These are phyloP conservation scores for Paragyromitra xinjiangensis DNA, from an alignment of 495 filamentous ascomycete species.

Conservation along the genomic window DNA sequence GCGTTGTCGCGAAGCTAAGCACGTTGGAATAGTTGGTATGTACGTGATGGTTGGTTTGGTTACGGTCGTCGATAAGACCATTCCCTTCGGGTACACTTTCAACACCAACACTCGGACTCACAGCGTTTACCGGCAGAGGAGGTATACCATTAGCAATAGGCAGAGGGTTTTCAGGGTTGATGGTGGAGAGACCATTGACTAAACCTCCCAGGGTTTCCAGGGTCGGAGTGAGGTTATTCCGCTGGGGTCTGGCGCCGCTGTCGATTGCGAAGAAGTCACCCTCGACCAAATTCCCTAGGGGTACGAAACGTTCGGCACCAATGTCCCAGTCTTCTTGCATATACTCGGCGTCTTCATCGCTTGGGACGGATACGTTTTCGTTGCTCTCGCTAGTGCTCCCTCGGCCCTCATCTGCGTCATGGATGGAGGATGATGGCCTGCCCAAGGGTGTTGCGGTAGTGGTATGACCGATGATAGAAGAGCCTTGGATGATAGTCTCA, in stretches of 20 bases:
- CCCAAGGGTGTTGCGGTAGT: neutral
- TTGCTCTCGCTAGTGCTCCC: neutral
- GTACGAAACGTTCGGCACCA: neutral
- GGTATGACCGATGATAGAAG: neutral
- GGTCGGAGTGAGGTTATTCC: neutral
- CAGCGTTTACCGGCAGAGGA: neutral
- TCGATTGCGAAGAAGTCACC: neutral
- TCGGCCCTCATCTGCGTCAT: neutral
- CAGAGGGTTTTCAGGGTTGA: neutral
- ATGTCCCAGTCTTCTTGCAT: neutral
- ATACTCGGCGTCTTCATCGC: neutral
- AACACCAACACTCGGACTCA: too few relatives aligned
- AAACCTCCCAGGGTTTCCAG: neutral
- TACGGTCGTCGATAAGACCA: neutral
- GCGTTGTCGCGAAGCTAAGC: neutral
- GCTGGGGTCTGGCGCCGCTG: neutral
- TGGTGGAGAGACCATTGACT: neutral
- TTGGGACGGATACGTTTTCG: neutral
- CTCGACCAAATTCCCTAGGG: neutral
- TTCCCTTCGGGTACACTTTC: neutral
- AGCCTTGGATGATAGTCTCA: neutral
- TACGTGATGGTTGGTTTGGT: neutral
- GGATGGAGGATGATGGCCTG: neutral
- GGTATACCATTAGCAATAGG: neutral
- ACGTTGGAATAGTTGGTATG: neutral